Evolutionary conservation across 83 land plant genomes (phyloP), one percentile per base, ranked within the genome.

Genomic region (Picea abies): DNA sequence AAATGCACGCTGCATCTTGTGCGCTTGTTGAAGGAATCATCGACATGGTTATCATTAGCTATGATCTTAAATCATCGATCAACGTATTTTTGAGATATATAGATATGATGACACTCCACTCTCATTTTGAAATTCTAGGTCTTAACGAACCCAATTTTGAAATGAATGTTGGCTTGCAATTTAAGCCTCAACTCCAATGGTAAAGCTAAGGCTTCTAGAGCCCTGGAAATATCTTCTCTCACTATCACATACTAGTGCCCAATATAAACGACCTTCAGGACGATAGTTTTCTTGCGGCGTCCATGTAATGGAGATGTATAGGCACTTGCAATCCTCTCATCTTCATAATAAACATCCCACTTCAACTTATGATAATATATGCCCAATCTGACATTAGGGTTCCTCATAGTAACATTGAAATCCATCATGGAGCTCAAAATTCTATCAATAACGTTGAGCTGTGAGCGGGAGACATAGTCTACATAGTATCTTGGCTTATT

Each of bases 351-450:
- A 15, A 84, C 79, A 4, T 64, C 63, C 60, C 79, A 83, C 70
- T 76, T 61, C 70, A 90, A 67, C 64, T 52, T 64, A 76, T 87
- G 87, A 71, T 87, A 87, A 83, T 90, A 82, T 75, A 90, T 64
- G 25, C 84, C 84, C 39, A 84, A 17, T 78, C 80, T 71, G 26
- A 63, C 37, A 86, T 92, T 92, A 20, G 92, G 92, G 84, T 92
- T 92, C 4, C 84, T 60, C 52, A 87, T 52, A n/a, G 78, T 82
- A 35, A 92, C 17, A 60, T 49, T 82, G 75, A 88, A 32, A 23
- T 85, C 29, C 69, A 90, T 84, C 63, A 85, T 83, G 79, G 83
- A 84, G 35, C 65, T 63, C 72, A 88, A 83, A 56, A 17, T 60
- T 80, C 79, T 69, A 15, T 64, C 56, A 35, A 77, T 56, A 81